These are phyloP conservation scores for Bidens hawaiensis DNA, from an alignment of 140 eudicot species.

Conservation along the genomic window DNA sequence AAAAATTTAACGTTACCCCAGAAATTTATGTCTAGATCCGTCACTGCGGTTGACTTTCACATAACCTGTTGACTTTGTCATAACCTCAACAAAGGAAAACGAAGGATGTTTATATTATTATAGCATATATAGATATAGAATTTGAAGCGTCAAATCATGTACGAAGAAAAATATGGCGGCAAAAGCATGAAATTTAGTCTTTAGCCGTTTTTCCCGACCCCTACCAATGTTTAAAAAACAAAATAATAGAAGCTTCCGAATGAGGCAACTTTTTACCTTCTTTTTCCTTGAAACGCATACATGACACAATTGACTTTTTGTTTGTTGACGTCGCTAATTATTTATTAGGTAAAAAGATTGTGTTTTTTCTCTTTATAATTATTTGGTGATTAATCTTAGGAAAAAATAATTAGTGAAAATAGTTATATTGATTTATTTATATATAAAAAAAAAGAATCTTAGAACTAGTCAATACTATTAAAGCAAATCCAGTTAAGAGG, in stretches of 20 bases:
- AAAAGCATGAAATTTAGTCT: neutral
- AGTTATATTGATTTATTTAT: no score
- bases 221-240: neutral
- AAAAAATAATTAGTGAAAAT: no score
- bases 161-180: neutral
- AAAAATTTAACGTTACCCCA: no score
- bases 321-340: neutral
- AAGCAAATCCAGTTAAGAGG: neutral
- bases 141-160: neutral
- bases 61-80: no score
- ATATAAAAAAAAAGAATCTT: no score
- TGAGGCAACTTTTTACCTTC: neutral
- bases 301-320: neutral
- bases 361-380: neutral
- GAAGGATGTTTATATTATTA: neutral
- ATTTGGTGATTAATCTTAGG: neutral
- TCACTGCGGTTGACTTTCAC: no score
- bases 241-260: constrained; percentile 11
- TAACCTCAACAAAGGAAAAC: no score
- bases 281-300: neutral
- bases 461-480: neutral
- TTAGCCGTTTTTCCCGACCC: constrained; percentile 9
- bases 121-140: neutral
- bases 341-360: neutral
- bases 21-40: no score